These are phyloP conservation scores for Zizania palustris DNA, from an alignment of 202 grass and related monocot species.

Conservation along the genomic window DNA sequence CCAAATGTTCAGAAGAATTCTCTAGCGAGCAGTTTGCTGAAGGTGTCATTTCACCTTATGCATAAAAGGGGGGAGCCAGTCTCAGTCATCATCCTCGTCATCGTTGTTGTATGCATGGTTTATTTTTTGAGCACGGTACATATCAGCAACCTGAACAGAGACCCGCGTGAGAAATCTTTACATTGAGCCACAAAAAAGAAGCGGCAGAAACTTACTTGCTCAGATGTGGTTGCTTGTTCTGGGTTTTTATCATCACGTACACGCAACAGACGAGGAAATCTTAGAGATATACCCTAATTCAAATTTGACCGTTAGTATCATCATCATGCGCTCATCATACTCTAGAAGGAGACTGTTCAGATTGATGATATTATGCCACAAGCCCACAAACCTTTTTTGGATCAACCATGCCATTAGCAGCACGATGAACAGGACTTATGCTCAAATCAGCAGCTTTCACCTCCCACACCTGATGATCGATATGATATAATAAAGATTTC, in stretches of 20 bases:
- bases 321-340: background rate
- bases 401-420: constrained; percentile 91
- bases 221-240: constrained; percentile 89
- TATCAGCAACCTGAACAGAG: constrained; percentile 69
- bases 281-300: constrained; percentile 84
- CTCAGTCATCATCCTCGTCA: constrained; percentile 85
- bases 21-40: background rate
- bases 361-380: too few relatives aligned
- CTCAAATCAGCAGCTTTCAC: constrained; percentile 99
- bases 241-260: constrained; percentile 89
- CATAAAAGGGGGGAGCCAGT: constrained; percentile 25
- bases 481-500: constrained; percentile 38
- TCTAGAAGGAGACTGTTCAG: background rate
- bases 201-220: constrained; percentile 60
- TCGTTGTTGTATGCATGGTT: constrained; percentile 73
- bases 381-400: constrained; percentile 72
- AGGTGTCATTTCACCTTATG: background rate
- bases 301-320: constrained; percentile 32
- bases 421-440: constrained; percentile 98
- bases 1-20: constrained; percentile 1
- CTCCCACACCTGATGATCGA: constrained; percentile 79
- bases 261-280: constrained; percentile 86
- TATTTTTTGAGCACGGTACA: constrained; percentile 97
- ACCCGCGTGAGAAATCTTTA: background rate
- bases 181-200: background rate